Conservation (phyloP, 495 filamentous ascomycete species). For the Bacidia gigantensis region DNA sequence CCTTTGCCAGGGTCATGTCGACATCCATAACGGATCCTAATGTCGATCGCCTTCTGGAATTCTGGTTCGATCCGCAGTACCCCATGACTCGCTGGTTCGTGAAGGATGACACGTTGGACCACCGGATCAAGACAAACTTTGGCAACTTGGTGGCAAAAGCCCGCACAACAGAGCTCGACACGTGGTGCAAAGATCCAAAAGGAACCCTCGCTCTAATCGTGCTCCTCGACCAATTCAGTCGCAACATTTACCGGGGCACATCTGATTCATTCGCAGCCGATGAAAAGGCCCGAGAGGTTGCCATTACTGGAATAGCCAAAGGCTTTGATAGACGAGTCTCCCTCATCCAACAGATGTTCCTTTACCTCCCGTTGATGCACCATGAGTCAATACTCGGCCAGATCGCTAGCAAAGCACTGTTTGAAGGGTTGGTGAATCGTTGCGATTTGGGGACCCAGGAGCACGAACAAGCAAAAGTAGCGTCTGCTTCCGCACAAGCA, state of each 20-base stretch:
- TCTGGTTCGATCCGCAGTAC: neutral
- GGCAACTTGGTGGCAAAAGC: neutral
- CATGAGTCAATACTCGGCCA: constrained; percentile 24
- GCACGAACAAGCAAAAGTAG: constrained; percentile 13
- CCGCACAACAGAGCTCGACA: constrained; percentile 3
- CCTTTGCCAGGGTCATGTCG: neutral
- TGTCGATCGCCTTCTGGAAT: neutral
- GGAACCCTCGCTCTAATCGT: constrained; percentile 24
- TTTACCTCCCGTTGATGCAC: constrained; percentile 28
- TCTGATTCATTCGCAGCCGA: constrained; percentile 24
- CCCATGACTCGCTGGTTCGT: constrained; percentile 1
- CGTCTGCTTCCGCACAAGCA: constrained; percentile 15
- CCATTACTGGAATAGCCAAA: constrained; percentile 19
- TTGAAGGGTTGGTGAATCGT: constrained; percentile 16
- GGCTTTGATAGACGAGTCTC: constrained; percentile 22
- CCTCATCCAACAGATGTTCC: constrained; percentile 19
- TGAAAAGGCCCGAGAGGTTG: constrained; percentile 19
- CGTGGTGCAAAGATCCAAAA: constrained; percentile 5
- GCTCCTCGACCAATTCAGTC: constrained; percentile 25
- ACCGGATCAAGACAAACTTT: constrained; percentile 1
- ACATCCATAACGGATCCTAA: neutral
- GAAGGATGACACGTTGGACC: constrained; percentile 1
- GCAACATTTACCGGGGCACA: constrained; percentile 24
- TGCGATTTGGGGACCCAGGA: constrained; percentile 16
- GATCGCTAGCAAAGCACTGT: constrained; percentile 19